A percentile compares a stretch with the other conserved stretches of the same genome.
Conservation (phyloP, 2,329 filamentous ascomycete genomes). For the Cordyceps pruinosa region DNA sequence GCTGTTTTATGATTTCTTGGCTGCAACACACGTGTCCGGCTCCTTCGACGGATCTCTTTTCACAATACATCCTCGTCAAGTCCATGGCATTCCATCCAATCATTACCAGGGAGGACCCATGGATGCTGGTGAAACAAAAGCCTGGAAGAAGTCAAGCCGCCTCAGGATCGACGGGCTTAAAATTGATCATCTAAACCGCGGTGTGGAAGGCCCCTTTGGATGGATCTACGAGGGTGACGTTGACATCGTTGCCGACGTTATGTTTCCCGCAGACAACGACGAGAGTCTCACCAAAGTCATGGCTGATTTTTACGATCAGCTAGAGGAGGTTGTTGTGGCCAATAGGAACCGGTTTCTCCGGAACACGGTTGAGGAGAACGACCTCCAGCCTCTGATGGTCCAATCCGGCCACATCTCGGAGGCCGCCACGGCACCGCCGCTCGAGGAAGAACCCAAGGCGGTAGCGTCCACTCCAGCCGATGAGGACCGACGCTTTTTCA, state of each 20-base stretch:
- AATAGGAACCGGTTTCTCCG: constrained; percentile 61
- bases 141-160: constrained; percentile 94
- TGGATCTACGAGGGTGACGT: constrained; percentile 98
- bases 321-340: constrained; percentile 84
- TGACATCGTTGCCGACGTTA: constrained; percentile 91
- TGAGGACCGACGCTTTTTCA: constrained; percentile 69
- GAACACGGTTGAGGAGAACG: constrained; percentile 30
- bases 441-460: neutral
- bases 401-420: constrained; percentile 29
- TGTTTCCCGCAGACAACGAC: constrained; percentile 83
- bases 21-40: constrained; percentile 91
- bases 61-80: constrained; percentile 90
- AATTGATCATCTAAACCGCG: constrained; percentile 92
- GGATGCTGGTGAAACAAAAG: constrained; percentile 56
- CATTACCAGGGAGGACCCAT: constrained; percentile 45
- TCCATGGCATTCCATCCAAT: constrained; percentile 67
- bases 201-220: constrained; percentile 86
- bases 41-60: constrained; percentile 94
- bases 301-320: constrained; percentile 92
- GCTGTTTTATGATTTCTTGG: constrained; percentile 96
- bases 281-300: constrained; percentile 90
- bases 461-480: constrained; percentile 18
- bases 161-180: constrained; percentile 88
- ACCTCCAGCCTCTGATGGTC: constrained; percentile 20
- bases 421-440: constrained; percentile 16